Conservation (phyloP, 805 yeast species). For the Ogataea pignaliae region DNA sequence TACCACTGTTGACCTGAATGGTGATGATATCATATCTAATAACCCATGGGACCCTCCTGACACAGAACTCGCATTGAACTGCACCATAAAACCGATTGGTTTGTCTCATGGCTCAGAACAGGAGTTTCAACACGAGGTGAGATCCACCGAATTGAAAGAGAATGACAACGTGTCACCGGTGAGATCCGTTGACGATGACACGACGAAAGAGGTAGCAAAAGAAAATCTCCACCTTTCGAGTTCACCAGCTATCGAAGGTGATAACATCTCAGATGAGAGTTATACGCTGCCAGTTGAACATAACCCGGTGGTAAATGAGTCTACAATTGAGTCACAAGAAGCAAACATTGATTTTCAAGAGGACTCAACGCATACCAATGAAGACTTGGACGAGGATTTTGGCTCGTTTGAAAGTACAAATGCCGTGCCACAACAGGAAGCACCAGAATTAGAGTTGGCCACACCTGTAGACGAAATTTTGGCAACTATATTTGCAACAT, state of each 20-base stretch:
- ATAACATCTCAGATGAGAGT: no score
- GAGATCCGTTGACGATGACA: no score
- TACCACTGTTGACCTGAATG: background rate
- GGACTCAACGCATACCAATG: constrained; percentile 1
- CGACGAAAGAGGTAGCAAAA: no score
- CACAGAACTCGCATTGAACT: background rate
- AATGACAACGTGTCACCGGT: no score
- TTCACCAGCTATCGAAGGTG: no score
- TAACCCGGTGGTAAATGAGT: background rate
- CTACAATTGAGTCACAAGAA: background rate
- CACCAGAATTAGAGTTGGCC: background rate
- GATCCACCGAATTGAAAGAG: no score
- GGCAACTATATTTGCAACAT: background rate
- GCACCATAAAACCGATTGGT: background rate
- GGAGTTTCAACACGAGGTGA: no score
- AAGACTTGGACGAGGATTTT: constrained; percentile 17
- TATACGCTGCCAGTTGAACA: no score
- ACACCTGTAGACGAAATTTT: constrained; percentile 8
- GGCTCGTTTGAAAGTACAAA: constrained; percentile 21
- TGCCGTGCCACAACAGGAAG: background rate
- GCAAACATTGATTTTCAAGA: background rate
- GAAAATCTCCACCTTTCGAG: no score
- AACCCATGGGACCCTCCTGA: background rate
- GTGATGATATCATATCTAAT: background rate
- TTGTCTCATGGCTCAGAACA: no score